phyloP scores from a whole-genome alignment of 148 eudicot species.

The Simmondsia chinensis region DNA sequence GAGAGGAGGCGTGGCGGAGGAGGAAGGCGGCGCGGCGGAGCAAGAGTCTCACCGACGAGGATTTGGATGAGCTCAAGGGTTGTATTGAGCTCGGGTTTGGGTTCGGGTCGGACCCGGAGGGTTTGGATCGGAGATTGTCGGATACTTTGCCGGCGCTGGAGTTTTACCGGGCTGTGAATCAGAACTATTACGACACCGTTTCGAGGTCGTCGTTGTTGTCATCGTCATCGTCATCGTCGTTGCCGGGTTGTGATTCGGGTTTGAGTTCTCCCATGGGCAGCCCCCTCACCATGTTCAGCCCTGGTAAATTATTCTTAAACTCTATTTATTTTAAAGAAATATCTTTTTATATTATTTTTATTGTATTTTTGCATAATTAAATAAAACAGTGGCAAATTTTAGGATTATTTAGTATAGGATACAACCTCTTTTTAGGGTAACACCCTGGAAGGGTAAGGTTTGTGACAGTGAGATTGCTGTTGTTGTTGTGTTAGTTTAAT shows the following conservation, averaged over 20 bases:
- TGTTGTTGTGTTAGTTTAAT: no score
- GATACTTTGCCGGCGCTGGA: conserved; percentile 69
- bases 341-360: no score
- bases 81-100: conserved; percentile 79
- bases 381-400: no score
- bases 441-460: no score
- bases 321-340: neutral
- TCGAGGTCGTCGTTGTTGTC: conserved; percentile 28
- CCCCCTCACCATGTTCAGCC: conserved; percentile 51
- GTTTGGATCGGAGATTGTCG: conserved; percentile 34
- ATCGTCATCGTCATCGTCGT: conserved; percentile 11
- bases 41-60: conserved; percentile 87
- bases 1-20: conserved; percentile 66
- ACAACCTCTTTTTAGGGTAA: no score
- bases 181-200: conserved; percentile 38
- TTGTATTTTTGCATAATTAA: no score
- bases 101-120: conserved; percentile 51
- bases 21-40: conserved; percentile 32
- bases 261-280: conserved; percentile 35
- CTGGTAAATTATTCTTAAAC: conserved; percentile 29
- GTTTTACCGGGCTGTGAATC: conserved; percentile 56
- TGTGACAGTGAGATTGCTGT: no score
- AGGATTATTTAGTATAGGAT: no score
- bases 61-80: conserved; percentile 62
- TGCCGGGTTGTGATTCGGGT: conserved; percentile 31